Evolutionary conservation across 345 rosid species (phyloP), one percentile per base, ranked within the genome.

Genomic region (Bretschneidera sinensis): DNA sequence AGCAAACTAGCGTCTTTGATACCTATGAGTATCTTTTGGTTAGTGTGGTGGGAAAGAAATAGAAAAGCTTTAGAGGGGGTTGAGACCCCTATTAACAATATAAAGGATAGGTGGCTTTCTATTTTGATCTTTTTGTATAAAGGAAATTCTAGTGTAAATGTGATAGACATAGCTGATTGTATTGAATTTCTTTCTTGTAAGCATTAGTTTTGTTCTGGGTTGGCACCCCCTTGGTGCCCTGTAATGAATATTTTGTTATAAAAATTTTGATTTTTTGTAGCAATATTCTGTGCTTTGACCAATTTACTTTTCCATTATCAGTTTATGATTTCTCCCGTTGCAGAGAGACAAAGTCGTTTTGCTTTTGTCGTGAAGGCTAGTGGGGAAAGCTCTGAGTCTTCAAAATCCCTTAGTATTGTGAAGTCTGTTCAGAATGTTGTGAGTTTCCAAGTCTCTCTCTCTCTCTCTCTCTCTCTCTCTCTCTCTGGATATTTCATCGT

Each of bases 371-470:
- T 80, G 62, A 89, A 76, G 70, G 95, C 97, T 52, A 67, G 63
- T 7, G 82, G 85, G 8, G 76, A 87, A 61, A 81, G 74, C 68
- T 78, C 87, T 0, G 87, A 84, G 39, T 71, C 96, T 71, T 84
- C 95, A 28, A 69, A 78, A 59, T 83, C 91, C 56, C 83, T 92
- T 20, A 62, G 67, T 67, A 24, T 84, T 67, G 67, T 85, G 43
- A 71, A 78, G 68, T 77, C 96, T 22, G 77, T 87, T 51, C 88
- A 81, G 72, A 79, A 68, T 76, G 71, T 79, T 69, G 97, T 85
- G 68, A 85, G 96, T 82, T 35, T 21, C 52, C 51, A 25, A 23
- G 18, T 53, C 54, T 15, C 10, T 25, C 21, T 5, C 69, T 2
- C 33, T 28, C 5, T 28, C 33, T 28, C 24, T 18, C 19, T 24